A percentile compares a stretch with the other conserved stretches of the same genome.
Conservation (phyloP, 1,139 yeast genomes). For the Magnusiomyces suaveolens region DNA sequence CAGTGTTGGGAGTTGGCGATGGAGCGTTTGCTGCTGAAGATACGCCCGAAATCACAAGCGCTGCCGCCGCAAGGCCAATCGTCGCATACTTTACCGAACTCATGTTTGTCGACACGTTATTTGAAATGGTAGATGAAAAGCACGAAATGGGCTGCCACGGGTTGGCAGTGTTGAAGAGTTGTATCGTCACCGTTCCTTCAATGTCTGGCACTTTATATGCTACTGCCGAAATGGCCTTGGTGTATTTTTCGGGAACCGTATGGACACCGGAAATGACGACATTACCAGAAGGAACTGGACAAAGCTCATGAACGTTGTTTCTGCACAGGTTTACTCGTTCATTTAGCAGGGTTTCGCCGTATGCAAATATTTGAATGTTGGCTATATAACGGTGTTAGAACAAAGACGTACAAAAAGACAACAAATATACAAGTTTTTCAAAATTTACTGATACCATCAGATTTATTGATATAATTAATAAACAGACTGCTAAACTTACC, state of each 20-base stretch:
- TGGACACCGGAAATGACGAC: slow-evolving; percentile 23
- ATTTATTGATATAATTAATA: no score
- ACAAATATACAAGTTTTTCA: no score
- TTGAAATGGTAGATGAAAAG: slow-evolving; percentile 25
- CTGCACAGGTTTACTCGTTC: slow-evolving; percentile 26
- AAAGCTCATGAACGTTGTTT: slow-evolving; percentile 23
- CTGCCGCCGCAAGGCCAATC: slow-evolving; percentile 26
- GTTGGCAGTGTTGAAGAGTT: slow-evolving; percentile 20
- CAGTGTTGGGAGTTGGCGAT: slow-evolving; percentile 8
- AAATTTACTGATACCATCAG: no score
- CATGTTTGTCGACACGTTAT: slow-evolving; percentile 26
- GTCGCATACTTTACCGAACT: slow-evolving; percentile 24
- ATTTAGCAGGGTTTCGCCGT: slow-evolving; percentile 24
- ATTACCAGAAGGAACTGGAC: slow-evolving; percentile 26
- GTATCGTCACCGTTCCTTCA: slow-evolving; percentile 25
- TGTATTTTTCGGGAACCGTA: slow-evolving; percentile 25
- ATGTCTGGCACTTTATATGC: slow-evolving; percentile 30
- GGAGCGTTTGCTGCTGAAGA: slow-evolving; percentile 18
- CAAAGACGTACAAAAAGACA: no score
- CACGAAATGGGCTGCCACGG: slow-evolving; percentile 24
- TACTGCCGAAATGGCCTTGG: slow-evolving; percentile 21
- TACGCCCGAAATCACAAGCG: slow-evolving; percentile 20
- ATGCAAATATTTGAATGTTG: slow-evolving; percentile 22
- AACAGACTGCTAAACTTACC: no score
- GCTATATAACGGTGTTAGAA: no score